Percentiles rank a stretch among this genome's conserved stretches.
phyloP scores from a whole-genome alignment of 768 basidiomycete species.

The Rhodotorula paludigena region DNA sequence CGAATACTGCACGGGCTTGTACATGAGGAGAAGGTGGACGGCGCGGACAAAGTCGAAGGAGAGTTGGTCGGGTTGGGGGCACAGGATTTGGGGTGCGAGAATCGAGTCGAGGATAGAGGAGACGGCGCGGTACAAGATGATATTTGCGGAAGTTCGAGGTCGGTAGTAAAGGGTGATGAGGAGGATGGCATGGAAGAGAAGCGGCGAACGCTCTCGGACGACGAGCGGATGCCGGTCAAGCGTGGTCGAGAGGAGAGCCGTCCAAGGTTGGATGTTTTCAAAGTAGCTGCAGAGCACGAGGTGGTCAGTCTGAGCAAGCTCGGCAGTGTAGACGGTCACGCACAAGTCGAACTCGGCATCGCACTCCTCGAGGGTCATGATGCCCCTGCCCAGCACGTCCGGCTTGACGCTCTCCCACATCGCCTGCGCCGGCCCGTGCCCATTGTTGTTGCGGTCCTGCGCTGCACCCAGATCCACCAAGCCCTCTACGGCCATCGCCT shows the following conservation, averaged over 20 bases:
- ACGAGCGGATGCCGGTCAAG: conserved; percentile 21
- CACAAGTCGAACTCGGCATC: conserved; percentile 30
- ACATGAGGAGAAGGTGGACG: conserved; percentile 28
- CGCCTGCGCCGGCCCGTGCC: not conserved
- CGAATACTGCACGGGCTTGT: conserved; percentile 35
- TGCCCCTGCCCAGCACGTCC: conserved; percentile 21
- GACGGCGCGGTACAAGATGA: conserved; percentile 23
- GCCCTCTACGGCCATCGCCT: conserved; percentile 36
- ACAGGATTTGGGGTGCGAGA: conserved; percentile 36
- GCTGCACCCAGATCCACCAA: conserved; percentile 24
- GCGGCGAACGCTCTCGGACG: conserved; percentile 28
- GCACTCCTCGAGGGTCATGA: conserved; percentile 30
- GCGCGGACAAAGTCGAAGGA: conserved; percentile 32
- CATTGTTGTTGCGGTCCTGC: no score
- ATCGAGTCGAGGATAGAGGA: conserved; percentile 30
- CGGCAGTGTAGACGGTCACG: not conserved
- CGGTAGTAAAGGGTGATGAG: conserved; percentile 35
- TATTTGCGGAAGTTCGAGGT: conserved; percentile 12
- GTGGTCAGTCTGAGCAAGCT: not conserved
- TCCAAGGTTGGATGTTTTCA: conserved; percentile 28
- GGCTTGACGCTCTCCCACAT: not conserved
- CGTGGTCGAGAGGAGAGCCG: conserved; percentile 13
- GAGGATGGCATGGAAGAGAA: conserved; percentile 38
- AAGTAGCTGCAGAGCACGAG: conserved; percentile 20
- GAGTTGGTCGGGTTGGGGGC: conserved; percentile 31